Evolutionary conservation across 768 basidiomycete genomes (phyloP), one percentile per base, ranked within the genome.

Genomic region (Termitomyces sp.): DNA sequence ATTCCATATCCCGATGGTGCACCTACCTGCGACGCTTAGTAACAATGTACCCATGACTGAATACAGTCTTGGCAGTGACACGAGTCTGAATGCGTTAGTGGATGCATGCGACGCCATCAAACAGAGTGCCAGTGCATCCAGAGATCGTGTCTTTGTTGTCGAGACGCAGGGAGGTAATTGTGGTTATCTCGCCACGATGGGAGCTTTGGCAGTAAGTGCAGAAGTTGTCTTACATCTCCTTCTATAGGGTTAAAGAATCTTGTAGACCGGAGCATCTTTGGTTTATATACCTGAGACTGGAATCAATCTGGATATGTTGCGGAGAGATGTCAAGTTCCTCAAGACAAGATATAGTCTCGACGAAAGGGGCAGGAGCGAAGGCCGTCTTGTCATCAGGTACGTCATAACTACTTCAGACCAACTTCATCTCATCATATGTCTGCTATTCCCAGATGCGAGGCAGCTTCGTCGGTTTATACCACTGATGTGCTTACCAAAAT

Each of bases 31-130:
- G 38, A 97, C 95, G 48, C 89, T 99, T 68, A 95, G 92, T 63
- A 99, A 99, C 76, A 99, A 99, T 64, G 97, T 99, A 12, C 97
- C 97, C 3, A 71, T 98, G 78, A 98, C 96, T 48, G 95, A 98
- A 69, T 93, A 91, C 73, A 95, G 92, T 69, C 74, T 99, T 58
- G 97, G 97, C 45, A 90, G 87, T 64, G 97, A 99, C 68, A 99
- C 97, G n/a, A 92, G 90, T 70, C 77, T 99, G 79, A 99, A 98
- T 70, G 95, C 95, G 3, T 79, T 99, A 31, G 95, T 98, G 53
- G 92, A 95, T 59, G 97, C 97, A 6, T 98, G 96, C 68, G 97
- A 99, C 73, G 87, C 95, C 41, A 98, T 99, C 75, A 97, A 95
- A 76, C 97, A 99, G 79, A 95, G 93, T 67, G 97, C 97, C 10